Evolutionary conservation across 2,329 filamentous ascomycete species (phyloP), one percentile per base, ranked within the genome.

Genomic region (Sporothrix humicola): DNA sequence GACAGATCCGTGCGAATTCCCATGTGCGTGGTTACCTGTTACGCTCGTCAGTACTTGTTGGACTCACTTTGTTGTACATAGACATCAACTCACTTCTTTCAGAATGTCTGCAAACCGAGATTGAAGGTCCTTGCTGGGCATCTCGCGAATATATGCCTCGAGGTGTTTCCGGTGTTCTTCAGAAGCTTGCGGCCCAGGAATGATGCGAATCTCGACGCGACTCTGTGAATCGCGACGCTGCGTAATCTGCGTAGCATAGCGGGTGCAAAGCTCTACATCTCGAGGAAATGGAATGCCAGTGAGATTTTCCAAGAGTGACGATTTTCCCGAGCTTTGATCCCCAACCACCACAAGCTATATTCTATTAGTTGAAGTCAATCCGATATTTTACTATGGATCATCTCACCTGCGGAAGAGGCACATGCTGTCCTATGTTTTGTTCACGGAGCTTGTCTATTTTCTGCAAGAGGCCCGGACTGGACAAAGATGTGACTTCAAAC

Each of bases 321-420:
- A 56, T 23, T 56, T 56, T 23, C 52, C 52, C 52, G 52, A 56
- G 52, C 52, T 56, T 56, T 56, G 52, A 12, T 56, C 52, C 9
- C 52, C 52, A 10, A 56, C 52, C n/a, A 56, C 52, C n/a, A 56
- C 52, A 20, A 56, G 52, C 52, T 56, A 10, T 56, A 8, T 9
- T 12, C 23, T 23, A 23, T 56, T 23, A 56, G 52, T 12, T 12
- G n/a, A 56, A 23, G n/a, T 20, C n/a, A 23, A 56, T 23, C 52
- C 2, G 52, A 56, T 56, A 23, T 10, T 56, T n/a, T 8, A 8
- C n/a, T 20, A 23, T 23, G 52, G n/a, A 56, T 23, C n/a, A 23
- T 56, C 52, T 26, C 20, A 56, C 52, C 52, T 56, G 52, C 10
- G 52, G 52, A 26, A 56, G 52, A 26, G 52, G 52, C 52, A 56